These are phyloP conservation scores for Shiraia sp. DNA, from an alignment of 2,329 filamentous ascomycete genomes.

Conservation along the genomic window DNA sequence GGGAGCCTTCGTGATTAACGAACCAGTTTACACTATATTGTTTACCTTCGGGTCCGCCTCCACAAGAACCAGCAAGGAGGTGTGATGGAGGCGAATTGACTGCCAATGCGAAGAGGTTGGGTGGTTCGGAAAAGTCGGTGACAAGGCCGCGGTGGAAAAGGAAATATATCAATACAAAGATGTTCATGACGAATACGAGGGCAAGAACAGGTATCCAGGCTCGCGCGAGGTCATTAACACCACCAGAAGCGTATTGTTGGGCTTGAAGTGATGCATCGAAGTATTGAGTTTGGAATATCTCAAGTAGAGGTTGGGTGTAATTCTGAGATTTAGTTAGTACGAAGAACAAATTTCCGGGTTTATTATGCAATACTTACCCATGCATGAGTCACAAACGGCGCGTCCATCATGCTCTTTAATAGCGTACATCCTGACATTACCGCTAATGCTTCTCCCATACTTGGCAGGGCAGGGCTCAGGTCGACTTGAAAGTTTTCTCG, in stretches of 20 bases:
- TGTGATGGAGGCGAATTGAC: conserved; percentile 65
- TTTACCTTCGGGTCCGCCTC: conserved; percentile 56
- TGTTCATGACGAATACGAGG: conserved; percentile 68
- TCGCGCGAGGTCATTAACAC: conserved; percentile 62
- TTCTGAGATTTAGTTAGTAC: conserved; percentile 23
- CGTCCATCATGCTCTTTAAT: conserved; percentile 61
- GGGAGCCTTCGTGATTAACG: conserved; percentile 53
- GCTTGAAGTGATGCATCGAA: conserved; percentile 68
- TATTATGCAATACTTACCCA: conserved; percentile 35
- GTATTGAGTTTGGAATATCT: conserved; percentile 54
- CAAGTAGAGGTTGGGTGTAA: conserved; percentile 44
- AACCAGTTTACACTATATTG: conserved; percentile 54
- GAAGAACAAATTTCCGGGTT: background rate
- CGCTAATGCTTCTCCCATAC: conserved; percentile 73
- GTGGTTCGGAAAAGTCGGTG: conserved; percentile 78
- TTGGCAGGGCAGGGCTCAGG: conserved; percentile 62
- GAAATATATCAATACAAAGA: conserved; percentile 67
- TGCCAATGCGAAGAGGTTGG: conserved; percentile 73
- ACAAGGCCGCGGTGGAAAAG: conserved; percentile 64
- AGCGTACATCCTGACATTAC: conserved; percentile 70
- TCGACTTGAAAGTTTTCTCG: conserved; percentile 23
- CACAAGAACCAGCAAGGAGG: conserved; percentile 59
- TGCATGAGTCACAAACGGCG: conserved; percentile 61
- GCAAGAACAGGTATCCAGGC: conserved; percentile 70
- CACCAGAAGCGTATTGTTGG: conserved; percentile 72